Evolutionary conservation across 2,329 filamentous ascomycete genomes (phyloP), one percentile per base, ranked within the genome.

Genomic region (Zelopaecilomyces penicillatus): DNA sequence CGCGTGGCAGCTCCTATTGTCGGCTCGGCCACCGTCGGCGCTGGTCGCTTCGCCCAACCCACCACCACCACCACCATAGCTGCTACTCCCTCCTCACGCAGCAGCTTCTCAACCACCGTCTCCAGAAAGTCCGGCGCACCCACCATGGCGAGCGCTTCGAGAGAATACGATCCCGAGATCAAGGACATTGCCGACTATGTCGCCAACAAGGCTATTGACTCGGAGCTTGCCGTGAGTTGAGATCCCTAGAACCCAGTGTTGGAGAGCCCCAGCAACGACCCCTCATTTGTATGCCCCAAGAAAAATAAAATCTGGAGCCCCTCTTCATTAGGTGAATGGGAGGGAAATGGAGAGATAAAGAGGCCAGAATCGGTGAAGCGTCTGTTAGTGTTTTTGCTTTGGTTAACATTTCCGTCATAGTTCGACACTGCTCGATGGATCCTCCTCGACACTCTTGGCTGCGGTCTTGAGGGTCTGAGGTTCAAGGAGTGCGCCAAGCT

Each of bases 401-500:
- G 31, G 37, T 9, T 19, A 6, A 10, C 27, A 10, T 9, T 33
- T 19, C 12, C 35, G 35, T 44, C 33, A 50, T 54, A 93, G 87
- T 94, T 86, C 64, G 93, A 98, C 68, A 98, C 93, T 40, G 93
- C 93, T 51, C 85, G 93, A 70, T 91, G 89, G 74, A 90, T 97
- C 56, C 89, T 98, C 68, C 81, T 97, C 62, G 93, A 98, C 68
- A 97, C 93, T 45, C 79, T 98, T 39, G 93, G 93, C 61, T 98
- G 93, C 67, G 93, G 93, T 64, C 82, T 98, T 52, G 90, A 97
- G 73, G 93, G 87, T 55, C 79, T 98, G 61, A 83, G 85, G 57
- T 98, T 98, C 75, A 87, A 90, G 67, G 87, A 96, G 70, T 97
- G 93, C 78, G 82, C 85, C 53, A 96, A 96, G 73, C 80, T 97